Base-by-base conservation (phyloP, 2,329 filamentous ascomycete genomes). In the Zymoseptoria pseudotritici region DNA sequence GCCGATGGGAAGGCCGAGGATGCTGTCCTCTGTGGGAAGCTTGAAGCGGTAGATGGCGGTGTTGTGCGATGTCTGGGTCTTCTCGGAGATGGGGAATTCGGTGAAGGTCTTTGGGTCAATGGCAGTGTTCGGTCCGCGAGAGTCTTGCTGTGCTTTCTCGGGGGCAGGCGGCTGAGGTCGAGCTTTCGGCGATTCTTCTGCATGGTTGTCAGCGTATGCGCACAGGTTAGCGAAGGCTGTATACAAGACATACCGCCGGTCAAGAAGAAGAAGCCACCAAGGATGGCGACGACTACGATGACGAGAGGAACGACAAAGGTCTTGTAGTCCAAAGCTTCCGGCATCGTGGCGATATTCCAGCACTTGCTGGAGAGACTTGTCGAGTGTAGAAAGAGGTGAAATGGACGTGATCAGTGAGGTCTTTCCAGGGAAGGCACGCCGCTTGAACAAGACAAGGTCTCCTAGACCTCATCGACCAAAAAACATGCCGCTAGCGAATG, bases 11-110 rank as follows among this genome's bases (percentile, higher is more conserved):
- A 97, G 89, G 72, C 94, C 94, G 71, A 97, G 90, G 75, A 97
- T 91, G 67, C 89, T 85, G 69, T 81, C 87, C 50, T 86, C 79
- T 56, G 82, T 82, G 59, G 92, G 92, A 50, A 99, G 89, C 66
- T 83, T 83, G 80, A 97, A 97, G 72, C 94, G 91, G 82, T 97
- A 99, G 89, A 99, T 96, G 76, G 93, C 92, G 62, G 96, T 93
- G 82, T 99, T 99, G 85, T 97, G 94, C 31, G 93, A 96, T 71
- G 97, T 87, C 66, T 95, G 83, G 13, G 88, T 97, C 85, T 97
- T 97, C 77, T 97, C 90, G 76, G 89, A 87, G 69, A 99, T 87
- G 74, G 90, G 87, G 73, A 97, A 97, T 60, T 96, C 85, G 75
- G 97, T 91, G 83, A 96, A 97, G 55, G 83, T 82, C 68, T 87